Percentiles rank a stretch among this genome's conserved stretches.
These are phyloP conservation scores for Pseudonitzschia multiseries DNA, from an alignment of 108 stramenopile species.

Conservation along the genomic window DNA sequence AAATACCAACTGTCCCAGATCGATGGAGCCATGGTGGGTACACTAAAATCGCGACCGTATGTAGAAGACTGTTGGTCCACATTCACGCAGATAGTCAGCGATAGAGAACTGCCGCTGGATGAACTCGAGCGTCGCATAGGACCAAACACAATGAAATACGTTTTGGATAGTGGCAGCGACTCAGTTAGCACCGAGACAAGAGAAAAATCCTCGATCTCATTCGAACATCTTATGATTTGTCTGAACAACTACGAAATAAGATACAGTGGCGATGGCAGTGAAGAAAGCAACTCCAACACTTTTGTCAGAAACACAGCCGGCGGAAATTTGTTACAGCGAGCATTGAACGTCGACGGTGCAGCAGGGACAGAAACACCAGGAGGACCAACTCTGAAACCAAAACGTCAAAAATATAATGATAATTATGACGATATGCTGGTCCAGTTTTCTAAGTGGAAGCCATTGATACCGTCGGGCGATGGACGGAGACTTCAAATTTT, in stretches of 20 bases:
- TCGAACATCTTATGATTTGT: slow-evolving; percentile 36
- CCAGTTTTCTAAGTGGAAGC: slow-evolving; percentile 72
- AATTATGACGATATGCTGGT: slow-evolving; percentile 74
- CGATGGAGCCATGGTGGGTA: slow-evolving; percentile 25
- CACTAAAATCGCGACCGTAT: slow-evolving; percentile 24
- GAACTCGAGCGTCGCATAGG: slow-evolving; percentile 4
- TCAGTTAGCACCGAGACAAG: not conserved
- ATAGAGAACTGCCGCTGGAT: slow-evolving; percentile 3
- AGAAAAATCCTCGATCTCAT: not conserved
- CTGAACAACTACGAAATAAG: slow-evolving; percentile 8
- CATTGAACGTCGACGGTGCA: not conserved
- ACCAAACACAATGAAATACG: not conserved
- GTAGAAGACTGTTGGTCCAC: slow-evolving; percentile 23
- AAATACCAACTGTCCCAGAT: slow-evolving; percentile 31
- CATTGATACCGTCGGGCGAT: slow-evolving; percentile 41
- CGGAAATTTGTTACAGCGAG: slow-evolving; percentile 16
- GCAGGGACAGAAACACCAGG: not conserved
- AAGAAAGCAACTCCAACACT: not conserved
- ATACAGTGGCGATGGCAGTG: slow-evolving; percentile 10
- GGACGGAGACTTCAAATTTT: slow-evolving; percentile 67
- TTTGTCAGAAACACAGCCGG: not conserved
- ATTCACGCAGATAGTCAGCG: slow-evolving; percentile 3
- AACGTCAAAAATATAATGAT: slow-evolving; percentile 44
- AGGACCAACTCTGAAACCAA: slow-evolving; percentile 8
- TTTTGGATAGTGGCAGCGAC: slow-evolving; percentile 6